Base-by-base conservation (phyloP, 139 green algal species). In the Zygnema circumcarinatum region DNA sequence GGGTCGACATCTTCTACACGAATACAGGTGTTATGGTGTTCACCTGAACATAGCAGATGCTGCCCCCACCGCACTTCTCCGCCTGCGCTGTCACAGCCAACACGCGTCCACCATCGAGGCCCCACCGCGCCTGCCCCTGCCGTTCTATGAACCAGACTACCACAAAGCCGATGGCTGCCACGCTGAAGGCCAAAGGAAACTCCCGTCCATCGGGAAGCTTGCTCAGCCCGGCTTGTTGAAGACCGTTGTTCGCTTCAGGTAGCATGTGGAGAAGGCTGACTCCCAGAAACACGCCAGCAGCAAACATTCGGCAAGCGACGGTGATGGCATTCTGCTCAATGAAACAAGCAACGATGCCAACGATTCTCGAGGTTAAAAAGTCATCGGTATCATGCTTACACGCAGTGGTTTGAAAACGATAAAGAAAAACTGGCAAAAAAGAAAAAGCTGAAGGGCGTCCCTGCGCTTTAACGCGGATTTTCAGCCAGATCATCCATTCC, bases 201-300 rank as follows among this genome's bases (percentile, higher is more conserved):
- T 90, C 32, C 38, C 41, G 38, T 35, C 0, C 11, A 39, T 82
- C 40, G 25, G 38, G 52, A 7, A 39, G 22, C 33, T 53, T 42
- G 79, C 79, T 36, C 39, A 32, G 2, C 11, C 35, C 36, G 2
- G 38, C 39, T 31, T 83, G n/a, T 25, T 88, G 42, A 29, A 88
- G 29, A 11, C 52, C 79, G 11, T 86, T 38, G 7, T 53, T 67
- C 20, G 84, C 38, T 29, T 89, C 84, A 31, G 84, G 84, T 1
- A 89, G 76, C 84, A 89, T 89, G 84, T 89, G 84, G 32, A 89
- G 79, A 0, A 89, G 79, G 16, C 84, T 67, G 56, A 89, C 84
- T 53, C 84, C 84, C 22, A 89, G 33, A 33, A 89, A 89, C 3
- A 89, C 84, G 33, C 84, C 84, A 16, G 84, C 84, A 32, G 84